These are phyloP conservation scores for Pichia norvegensis DNA, from an alignment of 1,139 yeast genomes.

Conservation along the genomic window DNA sequence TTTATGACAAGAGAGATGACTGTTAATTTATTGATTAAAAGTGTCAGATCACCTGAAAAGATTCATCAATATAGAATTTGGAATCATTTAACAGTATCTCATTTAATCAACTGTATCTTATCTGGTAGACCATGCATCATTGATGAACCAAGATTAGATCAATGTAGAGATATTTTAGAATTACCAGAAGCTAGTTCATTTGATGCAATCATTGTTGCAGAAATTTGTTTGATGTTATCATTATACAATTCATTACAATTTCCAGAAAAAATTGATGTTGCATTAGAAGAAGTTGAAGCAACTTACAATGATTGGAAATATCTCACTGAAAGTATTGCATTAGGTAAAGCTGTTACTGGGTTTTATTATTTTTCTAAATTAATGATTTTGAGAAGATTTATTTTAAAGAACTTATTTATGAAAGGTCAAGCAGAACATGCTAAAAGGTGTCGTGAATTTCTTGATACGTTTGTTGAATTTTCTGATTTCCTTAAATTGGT, in stretches of 20 bases:
- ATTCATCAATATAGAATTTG: slow-evolving; percentile 47
- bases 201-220: slow-evolving; percentile 78
- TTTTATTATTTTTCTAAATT: slow-evolving; percentile 17
- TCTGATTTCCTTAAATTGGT: neutral
- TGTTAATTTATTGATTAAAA: slow-evolving; percentile 25
- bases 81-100: slow-evolving; percentile 68
- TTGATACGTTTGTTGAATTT: neutral
- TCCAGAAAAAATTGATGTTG: slow-evolving; percentile 20
- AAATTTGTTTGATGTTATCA: slow-evolving; percentile 53
- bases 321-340: slow-evolving; percentile 17
- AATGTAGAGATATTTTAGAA: slow-evolving; percentile 56
- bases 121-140: slow-evolving; percentile 71
- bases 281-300: slow-evolving; percentile 19
- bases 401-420: slow-evolving; percentile 12
- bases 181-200: slow-evolving; percentile 62
- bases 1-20: slow-evolving; percentile 42
- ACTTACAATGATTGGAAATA: slow-evolving; percentile 22
- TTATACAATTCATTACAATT: slow-evolving; percentile 56
- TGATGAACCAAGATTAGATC: slow-evolving; percentile 56
- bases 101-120: slow-evolving; percentile 57
- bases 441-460: slow-evolving; percentile 4
- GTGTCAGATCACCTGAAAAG: slow-evolving; percentile 19
- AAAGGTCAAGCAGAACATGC: slow-evolving; percentile 9
- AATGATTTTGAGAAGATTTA: slow-evolving; percentile 21
- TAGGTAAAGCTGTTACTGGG: slow-evolving; percentile 13